A percentile compares a stretch with the other conserved stretches of the same genome.
phyloP scores from a whole-genome alignment of 371 early-diverging fungal species.

The Mucor ambiguus region DNA sequence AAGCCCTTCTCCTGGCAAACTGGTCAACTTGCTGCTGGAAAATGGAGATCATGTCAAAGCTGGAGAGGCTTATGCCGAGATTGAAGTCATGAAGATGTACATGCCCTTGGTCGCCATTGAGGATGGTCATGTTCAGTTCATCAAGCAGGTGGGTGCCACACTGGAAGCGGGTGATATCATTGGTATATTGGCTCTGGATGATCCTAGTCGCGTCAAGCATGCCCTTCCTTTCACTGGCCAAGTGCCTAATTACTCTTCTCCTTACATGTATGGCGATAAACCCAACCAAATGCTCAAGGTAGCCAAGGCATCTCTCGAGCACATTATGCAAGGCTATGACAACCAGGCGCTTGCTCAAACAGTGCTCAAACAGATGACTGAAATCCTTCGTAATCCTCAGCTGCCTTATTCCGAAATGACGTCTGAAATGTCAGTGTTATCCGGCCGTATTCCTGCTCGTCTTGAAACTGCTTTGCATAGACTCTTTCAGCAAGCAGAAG shows the following conservation, averaged over 20 bases:
- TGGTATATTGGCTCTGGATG: conserved; percentile 90
- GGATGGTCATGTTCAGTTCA: conserved; percentile 88
- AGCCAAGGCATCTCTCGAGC: conserved; percentile 63
- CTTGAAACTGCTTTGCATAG: conserved; percentile 64
- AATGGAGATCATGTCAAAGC: conserved; percentile 89
- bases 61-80: conserved; percentile 95
- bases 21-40: conserved; percentile 89
- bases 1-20: conserved; percentile 96
- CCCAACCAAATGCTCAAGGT: conserved; percentile 81
- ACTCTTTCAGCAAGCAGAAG: conserved; percentile 26
- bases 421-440: conserved; percentile 80
- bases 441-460: conserved; percentile 86
- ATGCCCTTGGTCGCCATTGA: conserved; percentile 94
- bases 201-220: conserved; percentile 89
- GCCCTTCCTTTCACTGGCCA: conserved; percentile 88
- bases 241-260: conserved; percentile 78
- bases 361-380: conserved; percentile 75
- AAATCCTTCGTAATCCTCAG: conserved; percentile 73
- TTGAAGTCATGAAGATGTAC: conserved; percentile 99
- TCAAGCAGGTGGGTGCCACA: conserved; percentile 88
- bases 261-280: conserved; percentile 77
- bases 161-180: conserved; percentile 93
- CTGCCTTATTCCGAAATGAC: conserved; percentile 87
- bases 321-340: conserved; percentile 90
- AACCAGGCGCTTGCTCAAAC: conserved; percentile 68